Evolutionary conservation across 2,329 filamentous ascomycete species (phyloP).

Genomic region (Alternaria infectoria): DNA sequence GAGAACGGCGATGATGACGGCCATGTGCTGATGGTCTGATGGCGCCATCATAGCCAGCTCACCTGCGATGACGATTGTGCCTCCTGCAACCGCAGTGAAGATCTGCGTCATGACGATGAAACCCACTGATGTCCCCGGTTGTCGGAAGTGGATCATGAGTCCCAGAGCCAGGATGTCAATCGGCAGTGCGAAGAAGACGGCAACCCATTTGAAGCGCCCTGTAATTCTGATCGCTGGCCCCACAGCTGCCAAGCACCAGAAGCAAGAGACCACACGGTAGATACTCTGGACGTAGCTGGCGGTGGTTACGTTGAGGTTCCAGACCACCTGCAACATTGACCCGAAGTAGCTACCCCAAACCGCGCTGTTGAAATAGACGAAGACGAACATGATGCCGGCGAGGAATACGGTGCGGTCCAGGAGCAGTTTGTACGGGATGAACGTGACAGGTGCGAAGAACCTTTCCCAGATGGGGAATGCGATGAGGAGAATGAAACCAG

Average conservation of each 20-base stretch:
- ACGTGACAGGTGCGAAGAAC: background rate
- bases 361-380: constrained; percentile 25
- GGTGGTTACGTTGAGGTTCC: constrained; percentile 33
- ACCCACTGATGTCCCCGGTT: constrained; percentile 28
- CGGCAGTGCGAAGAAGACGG: constrained; percentile 20
- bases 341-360: constrained; percentile 48
- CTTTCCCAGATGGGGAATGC: background rate
- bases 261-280: constrained; percentile 38
- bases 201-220: constrained; percentile 26
- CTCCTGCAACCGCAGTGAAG: constrained; percentile 28
- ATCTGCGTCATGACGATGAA: constrained; percentile 42
- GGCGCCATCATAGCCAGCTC: constrained; percentile 28
- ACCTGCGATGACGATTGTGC: constrained; percentile 29
- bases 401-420: constrained; percentile 53
- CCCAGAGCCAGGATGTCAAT: constrained; percentile 28
- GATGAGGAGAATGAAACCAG: constrained; percentile 39
- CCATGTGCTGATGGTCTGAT: constrained; percentile 24
- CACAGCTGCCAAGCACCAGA: background rate
- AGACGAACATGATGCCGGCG: constrained; percentile 56
- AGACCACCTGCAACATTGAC: constrained; percentile 48
- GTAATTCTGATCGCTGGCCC: constrained; percentile 24
- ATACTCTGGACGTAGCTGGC: constrained; percentile 45
- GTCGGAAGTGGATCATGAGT: constrained; percentile 15
- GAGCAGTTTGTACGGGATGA: constrained; percentile 40
- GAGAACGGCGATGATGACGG: constrained; percentile 52